Percentiles rank a stretch among this genome's conserved stretches.
Conservation (phyloP, 371 early-diverging fungal genomes). For the Rhizopus sp. region DNA sequence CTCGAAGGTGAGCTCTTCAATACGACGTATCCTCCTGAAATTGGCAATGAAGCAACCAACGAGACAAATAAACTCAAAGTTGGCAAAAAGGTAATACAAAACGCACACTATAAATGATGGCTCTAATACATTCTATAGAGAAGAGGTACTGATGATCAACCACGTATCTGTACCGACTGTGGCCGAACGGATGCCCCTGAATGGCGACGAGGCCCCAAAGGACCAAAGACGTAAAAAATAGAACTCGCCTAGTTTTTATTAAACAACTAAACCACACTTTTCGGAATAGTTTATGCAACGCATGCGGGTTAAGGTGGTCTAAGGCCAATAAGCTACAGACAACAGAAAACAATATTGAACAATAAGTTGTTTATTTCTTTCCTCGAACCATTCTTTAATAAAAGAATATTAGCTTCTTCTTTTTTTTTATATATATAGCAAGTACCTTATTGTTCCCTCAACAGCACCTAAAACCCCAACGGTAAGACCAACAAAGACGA, state of each 20-base stretch:
- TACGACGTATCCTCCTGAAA: slow-evolving; percentile 5
- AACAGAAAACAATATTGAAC: too few relatives aligned
- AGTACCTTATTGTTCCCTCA: slow-evolving; percentile 33
- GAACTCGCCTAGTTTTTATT: background rate
- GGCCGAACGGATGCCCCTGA: slow-evolving; percentile 78
- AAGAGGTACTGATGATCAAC: slow-evolving; percentile 18
- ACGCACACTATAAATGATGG: background rate
- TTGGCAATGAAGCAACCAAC: slow-evolving; percentile 18
- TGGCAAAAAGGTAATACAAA: slow-evolving; percentile 26
- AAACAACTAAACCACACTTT: background rate
- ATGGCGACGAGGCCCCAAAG: slow-evolving; percentile 84
- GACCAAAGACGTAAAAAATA: slow-evolving; percentile 60
- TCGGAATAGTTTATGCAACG: slow-evolving; percentile 51
- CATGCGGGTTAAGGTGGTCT: slow-evolving; percentile 55
- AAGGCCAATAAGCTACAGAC: slow-evolving; percentile 15
- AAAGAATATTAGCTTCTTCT: background rate
- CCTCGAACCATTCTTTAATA: slow-evolving; percentile 20
- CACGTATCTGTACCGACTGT: slow-evolving; percentile 55
- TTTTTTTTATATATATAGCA: background rate
- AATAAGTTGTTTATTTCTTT: slow-evolving; percentile 13
- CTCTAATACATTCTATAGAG: background rate
- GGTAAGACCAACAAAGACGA: slow-evolving; percentile 35
- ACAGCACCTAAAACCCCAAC: slow-evolving; percentile 36
- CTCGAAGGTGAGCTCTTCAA: slow-evolving; percentile 27
- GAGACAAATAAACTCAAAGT: slow-evolving; percentile 7